These are phyloP conservation scores for Leucocoprinus leucothites DNA, from an alignment of 768 basidiomycete genomes.

Conservation along the genomic window DNA sequence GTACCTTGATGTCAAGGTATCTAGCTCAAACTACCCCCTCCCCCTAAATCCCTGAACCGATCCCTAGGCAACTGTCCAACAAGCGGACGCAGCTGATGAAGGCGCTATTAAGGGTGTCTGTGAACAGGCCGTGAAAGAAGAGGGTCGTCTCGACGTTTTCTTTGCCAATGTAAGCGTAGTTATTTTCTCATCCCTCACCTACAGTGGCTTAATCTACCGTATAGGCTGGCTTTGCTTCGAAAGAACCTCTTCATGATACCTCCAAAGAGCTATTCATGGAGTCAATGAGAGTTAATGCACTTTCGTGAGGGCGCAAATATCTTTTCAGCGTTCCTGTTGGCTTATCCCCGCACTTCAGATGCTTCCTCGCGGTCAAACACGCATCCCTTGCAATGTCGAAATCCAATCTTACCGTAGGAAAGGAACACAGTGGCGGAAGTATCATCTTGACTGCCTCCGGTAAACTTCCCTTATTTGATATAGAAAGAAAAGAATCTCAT, in stretches of 20 bases:
- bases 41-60: neutral
- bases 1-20: constrained; percentile 80
- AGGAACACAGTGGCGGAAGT: constrained; percentile 69
- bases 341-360: constrained; percentile 40
- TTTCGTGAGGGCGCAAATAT: constrained; percentile 39
- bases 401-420: constrained; percentile 63
- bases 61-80: constrained; percentile 70
- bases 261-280: constrained; percentile 70
- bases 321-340: neutral
- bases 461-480: constrained; percentile 27
- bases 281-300: constrained; percentile 70
- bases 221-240: constrained; percentile 67
- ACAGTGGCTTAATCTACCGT: constrained; percentile 3
- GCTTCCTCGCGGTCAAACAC: constrained; percentile 87
- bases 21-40: constrained; percentile 6
- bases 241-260: constrained; percentile 44
- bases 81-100: constrained; percentile 85
- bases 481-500: constrained; percentile 5
- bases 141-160: constrained; percentile 89
- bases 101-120: constrained; percentile 64
- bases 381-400: constrained; percentile 80
- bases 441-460: constrained; percentile 87
- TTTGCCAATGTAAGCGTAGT: constrained; percentile 82
- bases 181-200: neutral
- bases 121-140: constrained; percentile 69